Evolutionary conservation across 208 protist genomes (phyloP).

Genomic region (Naegleria lovaniensis): DNA sequence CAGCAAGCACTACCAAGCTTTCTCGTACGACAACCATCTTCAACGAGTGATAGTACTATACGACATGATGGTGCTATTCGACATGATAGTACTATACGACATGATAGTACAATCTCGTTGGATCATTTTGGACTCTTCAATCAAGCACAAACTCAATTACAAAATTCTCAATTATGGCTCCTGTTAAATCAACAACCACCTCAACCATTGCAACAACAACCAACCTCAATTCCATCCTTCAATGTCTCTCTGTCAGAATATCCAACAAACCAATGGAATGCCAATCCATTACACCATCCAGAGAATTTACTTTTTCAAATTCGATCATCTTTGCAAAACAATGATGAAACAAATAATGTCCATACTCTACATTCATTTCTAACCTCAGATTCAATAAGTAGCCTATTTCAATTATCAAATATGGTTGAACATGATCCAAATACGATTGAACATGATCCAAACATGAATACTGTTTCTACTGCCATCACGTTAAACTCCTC

Average conservation of each 20-base stretch:
- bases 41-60: no score
- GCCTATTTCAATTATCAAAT: background rate
- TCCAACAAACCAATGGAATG: background rate
- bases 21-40: no score
- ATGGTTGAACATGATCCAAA: background rate
- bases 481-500: no score
- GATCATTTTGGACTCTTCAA: no score
- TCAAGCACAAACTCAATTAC: no score
- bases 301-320: background rate
- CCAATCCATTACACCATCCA: background rate
- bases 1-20: no score
- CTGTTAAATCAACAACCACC: background rate
- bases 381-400: background rate
- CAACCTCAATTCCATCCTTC: background rate
- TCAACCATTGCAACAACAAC: background rate
- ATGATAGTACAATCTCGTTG: no score
- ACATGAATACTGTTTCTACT: background rate
- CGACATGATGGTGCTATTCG: no score
- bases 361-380: background rate
- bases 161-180: no score
- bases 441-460: background rate
- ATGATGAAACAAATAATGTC: background rate
- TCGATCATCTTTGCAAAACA: background rate
- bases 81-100: no score
- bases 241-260: no score